A percentile compares a stretch with the other conserved stretches of the same genome.
phyloP scores from a whole-genome alignment of 2,329 filamentous ascomycete species.

The Dactylellina haptotyla region DNA sequence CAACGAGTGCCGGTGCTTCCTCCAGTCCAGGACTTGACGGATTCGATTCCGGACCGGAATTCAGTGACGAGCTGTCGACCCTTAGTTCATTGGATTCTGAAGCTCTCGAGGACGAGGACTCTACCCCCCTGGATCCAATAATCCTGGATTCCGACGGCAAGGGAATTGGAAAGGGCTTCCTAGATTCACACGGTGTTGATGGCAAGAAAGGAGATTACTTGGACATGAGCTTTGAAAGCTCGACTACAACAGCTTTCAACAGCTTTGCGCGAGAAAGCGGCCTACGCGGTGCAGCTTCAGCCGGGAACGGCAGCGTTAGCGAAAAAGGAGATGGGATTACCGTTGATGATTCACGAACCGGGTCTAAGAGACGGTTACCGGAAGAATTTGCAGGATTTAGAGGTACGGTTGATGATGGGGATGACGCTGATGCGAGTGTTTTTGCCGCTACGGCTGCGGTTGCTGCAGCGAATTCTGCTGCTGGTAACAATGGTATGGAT shows the following conservation, averaged over 20 bases:
- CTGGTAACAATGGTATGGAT: constrained; percentile 4
- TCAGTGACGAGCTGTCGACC: constrained; percentile 46
- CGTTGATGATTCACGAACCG: constrained; percentile 28
- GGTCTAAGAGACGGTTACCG: constrained; percentile 50
- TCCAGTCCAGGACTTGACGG: constrained; percentile 16
- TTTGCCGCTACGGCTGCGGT: constrained; percentile 47
- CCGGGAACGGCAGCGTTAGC: background rate
- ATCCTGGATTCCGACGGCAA: constrained; percentile 23
- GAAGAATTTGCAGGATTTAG: constrained; percentile 50
- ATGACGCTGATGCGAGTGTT: constrained; percentile 42
- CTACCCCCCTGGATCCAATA: constrained; percentile 21
- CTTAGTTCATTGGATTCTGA: constrained; percentile 47
- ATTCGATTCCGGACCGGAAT: constrained; percentile 31
- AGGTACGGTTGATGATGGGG: constrained; percentile 33
- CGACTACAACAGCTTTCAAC: constrained; percentile 13
- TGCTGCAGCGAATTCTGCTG: constrained; percentile 29
- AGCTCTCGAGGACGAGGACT: constrained; percentile 31
- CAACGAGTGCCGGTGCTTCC: constrained; percentile 1
- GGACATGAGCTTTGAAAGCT: constrained; percentile 32
- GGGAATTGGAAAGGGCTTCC: constrained; percentile 24
- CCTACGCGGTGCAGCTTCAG: constrained; percentile 13
- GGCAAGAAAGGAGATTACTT: constrained; percentile 38
- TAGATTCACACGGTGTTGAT: constrained; percentile 4
- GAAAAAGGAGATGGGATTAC: constrained; percentile 26
- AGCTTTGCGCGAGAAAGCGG: constrained; percentile 26